Evolutionary conservation across 331 rosid species (phyloP).

Genomic region (Prunus yedoensis): DNA sequence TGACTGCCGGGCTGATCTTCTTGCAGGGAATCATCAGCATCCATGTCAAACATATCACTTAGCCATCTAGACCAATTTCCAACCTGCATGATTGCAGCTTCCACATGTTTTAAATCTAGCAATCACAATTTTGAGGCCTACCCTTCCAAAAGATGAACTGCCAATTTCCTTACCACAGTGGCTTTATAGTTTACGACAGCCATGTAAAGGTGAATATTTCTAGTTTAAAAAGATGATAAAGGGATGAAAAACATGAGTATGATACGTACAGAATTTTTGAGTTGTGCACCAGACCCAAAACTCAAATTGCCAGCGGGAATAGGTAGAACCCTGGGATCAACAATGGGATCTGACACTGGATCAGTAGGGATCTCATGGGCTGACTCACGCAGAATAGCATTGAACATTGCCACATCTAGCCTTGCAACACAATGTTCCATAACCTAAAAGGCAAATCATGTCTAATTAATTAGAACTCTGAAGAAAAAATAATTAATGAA

Average conservation of each 20-base stretch:
- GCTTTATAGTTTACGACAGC: not conserved
- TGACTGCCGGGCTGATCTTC: constrained; percentile 43
- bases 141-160: not conserved
- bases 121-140: constrained; percentile 4
- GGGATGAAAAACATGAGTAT: not conserved
- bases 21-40: constrained; percentile 50
- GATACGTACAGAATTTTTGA: constrained; percentile 77
- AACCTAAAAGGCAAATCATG: constrained; percentile 50
- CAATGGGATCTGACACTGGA: constrained; percentile 92
- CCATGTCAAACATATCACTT: constrained; percentile 76
- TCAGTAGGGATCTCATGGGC: constrained; percentile 92
- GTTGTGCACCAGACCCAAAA: constrained; percentile 98
- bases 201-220: not conserved
- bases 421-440: constrained; percentile 88
- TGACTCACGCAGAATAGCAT: constrained; percentile 95
- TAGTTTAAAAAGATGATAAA: not conserved
- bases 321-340: constrained; percentile 89
- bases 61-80: constrained; percentile 98
- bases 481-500: constrained; percentile 13
- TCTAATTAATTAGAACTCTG: constrained; percentile 25
- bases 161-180: constrained; percentile 8
- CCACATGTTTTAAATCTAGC: constrained; percentile 15
- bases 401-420: constrained; percentile 94
- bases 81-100: constrained; percentile 55
- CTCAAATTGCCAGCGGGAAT: constrained; percentile 97